A percentile compares a stretch with the other conserved stretches of the same genome.
Evolutionary conservation across 2,329 filamentous ascomycete species (phyloP).

Genomic region (Diaporthe citri): DNA sequence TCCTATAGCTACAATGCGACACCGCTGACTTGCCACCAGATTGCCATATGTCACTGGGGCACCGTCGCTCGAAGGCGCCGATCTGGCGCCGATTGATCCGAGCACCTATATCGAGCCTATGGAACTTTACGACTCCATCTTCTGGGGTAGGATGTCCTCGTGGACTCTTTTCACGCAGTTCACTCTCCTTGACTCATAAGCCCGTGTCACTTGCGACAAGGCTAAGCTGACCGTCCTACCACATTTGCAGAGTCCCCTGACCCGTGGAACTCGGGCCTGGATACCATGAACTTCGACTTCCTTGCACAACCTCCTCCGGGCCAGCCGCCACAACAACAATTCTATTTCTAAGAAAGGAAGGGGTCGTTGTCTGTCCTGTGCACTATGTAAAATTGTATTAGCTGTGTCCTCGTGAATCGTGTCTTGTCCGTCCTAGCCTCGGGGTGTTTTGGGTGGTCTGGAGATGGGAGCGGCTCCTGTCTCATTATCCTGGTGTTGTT

Average conservation of each 20-base stretch:
- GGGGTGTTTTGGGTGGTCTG: background rate
- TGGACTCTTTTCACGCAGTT: background rate
- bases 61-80: slow-evolving; percentile 54
- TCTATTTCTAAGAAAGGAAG: slow-evolving; percentile 61
- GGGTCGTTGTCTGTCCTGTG: background rate
- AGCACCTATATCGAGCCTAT: slow-evolving; percentile 73
- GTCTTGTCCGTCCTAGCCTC: background rate
- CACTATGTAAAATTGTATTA: slow-evolving; percentile 1
- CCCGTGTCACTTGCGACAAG: no score
- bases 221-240: slow-evolving; percentile 14
- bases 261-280: slow-evolving; percentile 68
- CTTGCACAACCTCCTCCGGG: slow-evolving; percentile 70
- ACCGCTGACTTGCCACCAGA: slow-evolving; percentile 14
- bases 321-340: slow-evolving; percentile 66
- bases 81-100: slow-evolving; percentile 64
- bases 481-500: background rate
- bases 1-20: background rate
- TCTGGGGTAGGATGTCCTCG: slow-evolving; percentile 67
- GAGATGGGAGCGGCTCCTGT: background rate
- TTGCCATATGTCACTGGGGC: slow-evolving; percentile 43
- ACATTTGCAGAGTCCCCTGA: slow-evolving; percentile 67
- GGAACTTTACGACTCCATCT: slow-evolving; percentile 77
- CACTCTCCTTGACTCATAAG: background rate
- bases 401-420: background rate
- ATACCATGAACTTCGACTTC: slow-evolving; percentile 72